Conservation (phyloP, 306 rosid genomes). For the Cucurbita moschata region DNA sequence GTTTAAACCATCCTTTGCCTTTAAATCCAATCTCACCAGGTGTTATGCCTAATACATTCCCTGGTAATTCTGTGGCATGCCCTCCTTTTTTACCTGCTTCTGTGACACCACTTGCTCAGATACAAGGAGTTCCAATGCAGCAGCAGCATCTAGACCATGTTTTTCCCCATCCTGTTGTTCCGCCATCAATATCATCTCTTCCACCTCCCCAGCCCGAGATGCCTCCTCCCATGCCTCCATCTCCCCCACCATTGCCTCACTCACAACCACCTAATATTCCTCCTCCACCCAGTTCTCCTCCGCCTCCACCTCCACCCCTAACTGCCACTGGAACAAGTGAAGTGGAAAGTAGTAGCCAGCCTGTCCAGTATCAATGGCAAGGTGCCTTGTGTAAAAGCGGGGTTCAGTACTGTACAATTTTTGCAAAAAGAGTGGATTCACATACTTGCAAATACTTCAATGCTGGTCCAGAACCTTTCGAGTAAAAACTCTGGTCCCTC, state of each 20-base stretch:
- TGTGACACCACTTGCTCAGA: constrained; percentile 69
- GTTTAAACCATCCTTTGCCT: constrained; percentile 51
- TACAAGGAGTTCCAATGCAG: constrained; percentile 49
- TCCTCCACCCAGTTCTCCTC: constrained; percentile 77
- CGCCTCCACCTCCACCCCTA: constrained; percentile 36
- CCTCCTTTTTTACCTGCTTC: constrained; percentile 84
- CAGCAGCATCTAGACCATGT: constrained; percentile 53
- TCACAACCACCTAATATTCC: constrained; percentile 64
- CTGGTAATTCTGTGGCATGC: constrained; percentile 35
- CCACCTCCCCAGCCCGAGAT: constrained; percentile 63
- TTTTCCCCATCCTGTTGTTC: constrained; percentile 34
- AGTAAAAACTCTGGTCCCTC: constrained; percentile 29
- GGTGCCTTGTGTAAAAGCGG: constrained; percentile 86
- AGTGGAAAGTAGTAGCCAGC: constrained; percentile 33
- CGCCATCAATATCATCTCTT: constrained; percentile 46
- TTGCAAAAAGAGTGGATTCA: constrained; percentile 59
- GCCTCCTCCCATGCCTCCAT: constrained; percentile 64
- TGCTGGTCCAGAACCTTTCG: constrained; percentile 64
- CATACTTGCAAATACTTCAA: constrained; percentile 58
- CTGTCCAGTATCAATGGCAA: constrained; percentile 55
- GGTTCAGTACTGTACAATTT: constrained; percentile 72
- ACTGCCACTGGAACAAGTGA: constrained; percentile 32
- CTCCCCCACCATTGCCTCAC: constrained; percentile 79
- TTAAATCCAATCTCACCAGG: constrained; percentile 40
- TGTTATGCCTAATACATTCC: constrained; percentile 38